Base-by-base conservation (phyloP, 2,329 filamentous ascomycete genomes). In the Calonectria pteridis region DNA sequence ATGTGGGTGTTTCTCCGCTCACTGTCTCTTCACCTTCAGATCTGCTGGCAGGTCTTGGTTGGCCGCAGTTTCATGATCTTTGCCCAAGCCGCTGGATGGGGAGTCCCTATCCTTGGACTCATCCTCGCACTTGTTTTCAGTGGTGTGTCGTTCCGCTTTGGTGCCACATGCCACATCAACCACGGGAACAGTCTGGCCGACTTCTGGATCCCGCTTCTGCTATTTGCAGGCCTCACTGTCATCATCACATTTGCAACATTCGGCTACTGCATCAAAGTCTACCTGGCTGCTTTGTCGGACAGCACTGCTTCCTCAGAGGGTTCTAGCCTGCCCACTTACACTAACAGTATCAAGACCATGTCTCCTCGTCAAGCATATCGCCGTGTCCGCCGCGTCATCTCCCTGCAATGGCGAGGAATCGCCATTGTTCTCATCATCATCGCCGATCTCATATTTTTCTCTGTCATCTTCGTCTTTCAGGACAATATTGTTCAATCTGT, bases 11-110 rank as follows among this genome's bases (percentile, higher is more conserved):
- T 98, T 83, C 89, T 98, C 73, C 92, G 97, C 76, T 94, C 96
- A 0, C 86, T 98, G 40, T 98, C 95, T 6, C 93, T 99, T 79
- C 97, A 99, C 84, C 91, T 99, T 31, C 97, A 98, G 84, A 98
- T 99, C 77, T 98, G 96, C 87, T 99, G 97, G 97, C 95, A 98
- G 84, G 90, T 97, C 40, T 92, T 96, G 10, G 94, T 98, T 5
- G 97, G 97, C 49, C 91, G 92, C 55, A 94, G 90, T 80, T 98
- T 98, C 85, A 98, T 98, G 92, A 95, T 95, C 88, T 90, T 91
- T 77, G 93, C 96, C 4, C 92, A 98, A 81, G 89, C 90, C 20
- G 86, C 93, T 11, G 97, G 97, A 75, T 98, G 96, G 94, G 94
- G 94, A 23, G 89, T 98, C 58, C 95, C 96, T 2, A 89, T 93